Base-by-base conservation (phyloP, 495 filamentous ascomycete genomes). In the Daldinia caldariorum region DNA sequence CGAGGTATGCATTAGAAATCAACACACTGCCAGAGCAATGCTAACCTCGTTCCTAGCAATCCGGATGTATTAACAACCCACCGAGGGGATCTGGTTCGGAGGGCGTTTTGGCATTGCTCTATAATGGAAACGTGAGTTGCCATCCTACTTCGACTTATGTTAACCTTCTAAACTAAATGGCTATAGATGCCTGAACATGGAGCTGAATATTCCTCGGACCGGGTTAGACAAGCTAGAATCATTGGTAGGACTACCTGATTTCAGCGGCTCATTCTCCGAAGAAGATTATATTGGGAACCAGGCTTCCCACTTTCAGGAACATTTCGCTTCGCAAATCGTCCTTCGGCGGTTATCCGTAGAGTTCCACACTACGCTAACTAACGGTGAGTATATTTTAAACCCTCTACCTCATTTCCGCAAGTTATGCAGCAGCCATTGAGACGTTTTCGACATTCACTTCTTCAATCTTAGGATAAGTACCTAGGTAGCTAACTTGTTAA, bases 261-360 rank as follows among this genome's bases (percentile, higher is more conserved):
- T 87, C 65, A 82, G 79, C 63, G 76, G 78, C 1, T 67, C 79
- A 1, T 84, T 79, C 60, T 81, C 72, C 26, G 77, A 84, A 32
- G 82, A 82, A 13, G 82, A 85, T 66, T 78, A 84, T 60, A 66
- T 80, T 9, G 82, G 79, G n/a, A 82, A 82, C 61, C 81, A 85
- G 56, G 76, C 80, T 22, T 81, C 78, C 6, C 84, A 86, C 59
- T 86, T 84, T 58, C 83, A 85, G 58, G 83, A 86, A 61, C 82
- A 87, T 54, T 87, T 87, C 70, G 81, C 84, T 4, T 86, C 87
- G 0, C 85, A 88, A 66, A 83, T 88, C 59, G 85, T 86, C 5
- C 79, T 89, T 34, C 79, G 86, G n/a, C 77, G 83, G 4, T 72
- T 88, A 3, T 80, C 83, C 13, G 79, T 83, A 12, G 77, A 83